Evolutionary conservation across 257 asterid species (phyloP).

Genomic region (Solanum verrucosum): DNA sequence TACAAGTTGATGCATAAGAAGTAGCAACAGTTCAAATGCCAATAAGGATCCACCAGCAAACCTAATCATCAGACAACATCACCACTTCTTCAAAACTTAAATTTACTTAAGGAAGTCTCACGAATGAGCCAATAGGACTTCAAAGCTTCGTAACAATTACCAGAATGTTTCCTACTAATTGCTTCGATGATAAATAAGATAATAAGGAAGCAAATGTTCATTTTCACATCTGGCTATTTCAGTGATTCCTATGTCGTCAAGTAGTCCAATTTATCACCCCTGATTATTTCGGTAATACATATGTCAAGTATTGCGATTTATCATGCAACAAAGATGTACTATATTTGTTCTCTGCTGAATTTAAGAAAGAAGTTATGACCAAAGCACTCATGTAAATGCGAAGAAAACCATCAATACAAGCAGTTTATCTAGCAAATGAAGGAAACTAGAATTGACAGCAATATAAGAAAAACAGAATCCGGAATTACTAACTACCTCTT

Average conservation of each 20-base stretch:
- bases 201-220: neutral
- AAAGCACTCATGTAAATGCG: neutral
- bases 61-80: neutral
- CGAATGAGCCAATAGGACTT: neutral
- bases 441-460: neutral
- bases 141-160: neutral
- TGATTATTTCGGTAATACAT: neutral
- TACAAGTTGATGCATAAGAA: neutral
- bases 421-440: neutral
- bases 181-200: neutral
- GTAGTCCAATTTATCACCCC: neutral
- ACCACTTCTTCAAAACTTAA: neutral
- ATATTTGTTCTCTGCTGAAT: neutral
- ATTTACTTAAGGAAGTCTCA: neutral
- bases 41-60: neutral
- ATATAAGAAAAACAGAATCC: neutral
- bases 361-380: neutral
- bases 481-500: constrained; percentile 68
- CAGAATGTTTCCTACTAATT: neutral
- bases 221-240: neutral
- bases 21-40: neutral
- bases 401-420: neutral
- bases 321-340: neutral
- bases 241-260: neutral
- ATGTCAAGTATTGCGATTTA: neutral